Evolutionary conservation across 148 eudicot genomes (phyloP).

Genomic region (Beta vulgaris): DNA sequence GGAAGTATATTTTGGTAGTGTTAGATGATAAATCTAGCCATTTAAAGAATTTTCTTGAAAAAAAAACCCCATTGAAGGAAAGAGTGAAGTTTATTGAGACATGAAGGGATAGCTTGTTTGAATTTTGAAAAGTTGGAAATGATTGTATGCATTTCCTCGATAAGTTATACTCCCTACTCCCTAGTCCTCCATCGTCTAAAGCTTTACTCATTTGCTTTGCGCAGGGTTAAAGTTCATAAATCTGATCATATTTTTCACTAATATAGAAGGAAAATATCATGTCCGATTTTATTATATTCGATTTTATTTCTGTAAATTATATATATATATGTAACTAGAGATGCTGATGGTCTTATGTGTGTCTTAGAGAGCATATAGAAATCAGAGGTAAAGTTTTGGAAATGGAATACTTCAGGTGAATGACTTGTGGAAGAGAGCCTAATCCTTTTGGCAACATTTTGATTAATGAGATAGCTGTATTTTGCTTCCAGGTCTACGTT

Average conservation of each 20-base stretch:
- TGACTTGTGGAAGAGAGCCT: background rate
- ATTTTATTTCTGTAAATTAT: no score
- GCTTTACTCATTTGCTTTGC: no score
- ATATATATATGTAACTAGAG: no score
- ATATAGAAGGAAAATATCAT: no score
- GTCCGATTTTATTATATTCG: no score
- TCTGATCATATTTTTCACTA: no score
- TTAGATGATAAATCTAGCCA: background rate
- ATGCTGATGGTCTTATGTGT: no score
- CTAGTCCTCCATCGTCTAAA: no score
- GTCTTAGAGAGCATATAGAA: no score
- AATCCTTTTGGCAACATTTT: background rate
- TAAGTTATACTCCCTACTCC: no score
- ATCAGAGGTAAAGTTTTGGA: no score
- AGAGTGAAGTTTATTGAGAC: background rate
- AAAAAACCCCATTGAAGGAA: background rate
- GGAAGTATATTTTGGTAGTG: background rate
- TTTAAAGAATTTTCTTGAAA: background rate
- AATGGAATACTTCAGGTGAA: background rate
- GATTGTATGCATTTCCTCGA: background rate
- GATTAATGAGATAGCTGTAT: conserved; percentile 3
- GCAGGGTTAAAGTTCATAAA: no score
- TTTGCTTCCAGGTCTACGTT: conserved; percentile 54
- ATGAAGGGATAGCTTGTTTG: background rate
- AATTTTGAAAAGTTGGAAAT: background rate